Conservation (phyloP, 2,329 filamentous ascomycete genomes). For the Neobulgaria alba region DNA sequence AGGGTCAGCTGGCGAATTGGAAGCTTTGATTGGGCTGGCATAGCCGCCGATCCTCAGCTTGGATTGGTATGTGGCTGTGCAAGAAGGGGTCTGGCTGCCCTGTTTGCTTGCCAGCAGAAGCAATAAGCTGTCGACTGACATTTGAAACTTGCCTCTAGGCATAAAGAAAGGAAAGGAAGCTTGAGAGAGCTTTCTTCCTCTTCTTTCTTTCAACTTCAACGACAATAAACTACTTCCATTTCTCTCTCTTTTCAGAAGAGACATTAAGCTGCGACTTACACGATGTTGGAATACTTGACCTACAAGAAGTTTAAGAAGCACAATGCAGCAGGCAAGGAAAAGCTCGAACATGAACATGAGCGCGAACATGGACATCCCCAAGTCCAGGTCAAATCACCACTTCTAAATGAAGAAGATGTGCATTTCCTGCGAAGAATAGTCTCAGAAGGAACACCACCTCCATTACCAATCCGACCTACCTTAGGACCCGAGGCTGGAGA, state of each 20-base stretch:
- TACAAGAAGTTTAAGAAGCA: constrained; percentile 56
- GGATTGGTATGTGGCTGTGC: background rate
- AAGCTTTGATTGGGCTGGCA: background rate
- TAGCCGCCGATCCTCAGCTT: background rate
- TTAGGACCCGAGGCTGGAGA: constrained; percentile 19
- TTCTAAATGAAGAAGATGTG: constrained; percentile 50
- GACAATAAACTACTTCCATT: background rate
- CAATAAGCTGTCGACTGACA: too few relatives aligned
- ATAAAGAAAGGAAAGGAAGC: too few relatives aligned
- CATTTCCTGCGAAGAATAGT: constrained; percentile 49
- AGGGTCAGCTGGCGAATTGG: too few relatives aligned
- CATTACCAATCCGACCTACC: constrained; percentile 36
- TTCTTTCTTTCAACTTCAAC: background rate
- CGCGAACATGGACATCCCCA: constrained; percentile 1
- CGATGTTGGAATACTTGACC: constrained; percentile 55
- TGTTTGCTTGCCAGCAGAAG: too few relatives aligned
- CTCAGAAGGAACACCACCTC: constrained; percentile 40
- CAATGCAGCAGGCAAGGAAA: constrained; percentile 38
- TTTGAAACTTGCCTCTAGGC: constrained; percentile 1
- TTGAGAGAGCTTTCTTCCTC: background rate
- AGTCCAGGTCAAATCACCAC: constrained; percentile 27
- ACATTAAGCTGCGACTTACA: constrained; percentile 1
- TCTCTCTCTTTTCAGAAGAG: background rate
- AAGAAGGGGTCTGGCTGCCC: background rate
- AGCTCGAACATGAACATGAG: background rate